Evolutionary conservation across 23 red algal genomes (phyloP), one percentile per base, ranked within the genome.

Genomic region (Agarophyton chilense): DNA sequence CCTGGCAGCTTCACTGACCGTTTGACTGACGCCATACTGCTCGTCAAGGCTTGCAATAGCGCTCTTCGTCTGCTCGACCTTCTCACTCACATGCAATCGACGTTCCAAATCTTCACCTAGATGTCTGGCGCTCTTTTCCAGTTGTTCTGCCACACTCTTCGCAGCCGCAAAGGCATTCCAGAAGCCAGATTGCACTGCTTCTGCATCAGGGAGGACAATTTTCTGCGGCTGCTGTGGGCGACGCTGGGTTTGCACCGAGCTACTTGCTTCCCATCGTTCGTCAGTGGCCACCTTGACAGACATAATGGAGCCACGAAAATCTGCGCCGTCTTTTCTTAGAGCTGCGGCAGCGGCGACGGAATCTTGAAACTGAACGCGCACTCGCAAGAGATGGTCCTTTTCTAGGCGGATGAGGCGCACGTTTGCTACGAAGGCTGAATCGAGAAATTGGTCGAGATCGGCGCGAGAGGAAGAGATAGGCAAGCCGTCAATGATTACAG

Each of bases 401-500:
- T 89, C 85, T 42, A 89, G 29, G 22, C 85, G 43, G 42, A 70
- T 70, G 32, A 89, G 33, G 43, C 67, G 85, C 10, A 89, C 51
- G 36, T 77, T 58, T 43, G 60, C 61, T 0, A 89, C 44, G 0
- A 51, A 31, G 4, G 57, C 36, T 62, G 45, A 51, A 26, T 55
- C 63, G 43, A 89, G 72, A 34, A 89, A 66, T 41, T 67, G 16
- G 72, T 89, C 85, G 4, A 89, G 58, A 61, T 89, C 85, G 0
- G 85, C 45, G 34, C 85, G 70, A 32, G 71, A 79, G 2, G 85
- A 35, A 36, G 67, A 73, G 28, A 78, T 66, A 8, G 85, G 85
- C 18, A 89, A 22, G 34, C 85, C 85, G 52, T 89, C 85, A 60
- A 89, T 89, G 72, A 89, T 89, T 1, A 89, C 85, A 13, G 71